Base-by-base conservation (phyloP, 2,329 filamentous ascomycete species). In the Aspergillus candidus region DNA sequence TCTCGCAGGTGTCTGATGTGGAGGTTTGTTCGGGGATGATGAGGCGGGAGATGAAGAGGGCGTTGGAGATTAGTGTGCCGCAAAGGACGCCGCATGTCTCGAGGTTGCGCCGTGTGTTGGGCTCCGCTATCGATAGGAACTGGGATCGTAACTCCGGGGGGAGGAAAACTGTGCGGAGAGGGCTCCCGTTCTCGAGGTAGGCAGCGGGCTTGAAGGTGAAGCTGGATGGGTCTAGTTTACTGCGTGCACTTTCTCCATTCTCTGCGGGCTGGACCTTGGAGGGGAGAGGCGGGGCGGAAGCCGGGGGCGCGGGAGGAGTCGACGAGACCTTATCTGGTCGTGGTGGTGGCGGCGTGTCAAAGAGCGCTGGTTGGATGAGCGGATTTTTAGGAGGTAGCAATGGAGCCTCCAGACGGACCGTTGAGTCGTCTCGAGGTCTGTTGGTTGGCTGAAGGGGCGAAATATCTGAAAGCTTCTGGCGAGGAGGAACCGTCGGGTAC, bases 61-160 rank as follows among this genome's bases (percentile, higher is more conserved):
- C 93, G 61, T 96, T 96, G 54, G 90, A 91, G 58, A 95, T 86
- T 1, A 90, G 75, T 1, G 88, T 91, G 6, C 91, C 93, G 59
- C 89, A 94, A 10, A 98, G 77, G 53, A 98, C 91, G 31, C 91
- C 93, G 62, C 93, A 97, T 54, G 93, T 97, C 69, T 98, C 93
- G 13, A 97, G 76, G 31, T 94, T 94, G 3, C 75, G 75, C 27
- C 72, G 71, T 0, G 93, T 98, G 62, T 98, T 97, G 13, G 78
- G 68, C 0, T 78, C 69, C 0, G 90, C 91, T 27, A 89, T 71
- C 3, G 78, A 69, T 13, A 97, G 75, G 62, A 98, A 98, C 5
- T 76, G 72, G 2, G 75, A 68, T 22, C 89, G 86, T 1, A 98
- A 76, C 11, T 79, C 76, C 1, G 80, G 78, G 0, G 93, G 91